Evolutionary conservation across 768 basidiomycete genomes (phyloP), one percentile per base, ranked within the genome.

Genomic region (Tulasnella sp.): DNA sequence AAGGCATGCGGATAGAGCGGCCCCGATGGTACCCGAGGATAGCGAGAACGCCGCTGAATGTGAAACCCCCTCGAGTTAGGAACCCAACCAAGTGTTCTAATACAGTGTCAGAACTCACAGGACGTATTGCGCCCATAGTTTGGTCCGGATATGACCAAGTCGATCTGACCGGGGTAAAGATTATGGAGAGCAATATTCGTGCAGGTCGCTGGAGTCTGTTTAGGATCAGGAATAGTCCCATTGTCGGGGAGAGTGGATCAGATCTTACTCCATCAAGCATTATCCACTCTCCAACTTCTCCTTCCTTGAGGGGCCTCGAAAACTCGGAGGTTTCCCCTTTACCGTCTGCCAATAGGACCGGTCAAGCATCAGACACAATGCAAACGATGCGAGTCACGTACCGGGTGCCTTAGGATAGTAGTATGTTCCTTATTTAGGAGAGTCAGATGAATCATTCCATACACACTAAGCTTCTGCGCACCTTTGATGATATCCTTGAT

Each of bases 21-120:
- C 96, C 51, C 96, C 96, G 80, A 99, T 87, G 1, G 96, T 98
- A 2, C 96, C 96, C 39, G 94, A 96, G 1, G 95, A 95, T 61
- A 98, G 87, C 3, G 92, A 88, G 83, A 96, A 95, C 1, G 95
- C 95, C 48, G 94, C 93, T 91, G 82, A 61, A 32, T 35, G 9
- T 29, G 29, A 26, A 78, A 71, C 40, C 3, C 39, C 67, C 9
- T 42, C 26, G 29, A 15, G 40, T 69, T 29, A 67, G 7, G 10
- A 44, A 44, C 71, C 67, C n/a, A 5, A 11, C 20, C 6, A 46
- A 1, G 10, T 23, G 37, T 61, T 15, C 32, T 23, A 67, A 71
- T 35, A 11, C 5, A 29, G 10, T 16, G n/a, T 4, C 32, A 1
- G 71, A 72, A 83, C 88, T 74, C 81, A 92, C 93, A 86, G 79